Evolutionary conservation across 1,284 basidiomycete species (phyloP).

Genomic region (Cutaneotrichosporon sp.): DNA sequence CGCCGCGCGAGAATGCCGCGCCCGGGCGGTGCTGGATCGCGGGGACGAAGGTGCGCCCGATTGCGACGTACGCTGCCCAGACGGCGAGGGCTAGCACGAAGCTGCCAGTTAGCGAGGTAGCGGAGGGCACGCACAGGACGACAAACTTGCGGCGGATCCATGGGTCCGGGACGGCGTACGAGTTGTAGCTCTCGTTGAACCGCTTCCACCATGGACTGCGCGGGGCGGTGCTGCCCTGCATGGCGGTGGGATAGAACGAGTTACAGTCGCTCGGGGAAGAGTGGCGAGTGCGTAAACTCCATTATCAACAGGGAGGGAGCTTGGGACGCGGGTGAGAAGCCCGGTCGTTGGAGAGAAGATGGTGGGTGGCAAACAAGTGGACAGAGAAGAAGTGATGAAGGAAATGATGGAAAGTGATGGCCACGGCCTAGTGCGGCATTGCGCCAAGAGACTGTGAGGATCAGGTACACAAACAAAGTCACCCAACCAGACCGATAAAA

Average conservation of each 20-base stretch:
- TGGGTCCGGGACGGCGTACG: conserved; percentile 8
- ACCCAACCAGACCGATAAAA: background rate
- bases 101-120: conserved; percentile 19
- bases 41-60: conserved; percentile 65
- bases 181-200: background rate
- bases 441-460: too few relatives aligned
- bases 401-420: too few relatives aligned
- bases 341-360: too few relatives aligned
- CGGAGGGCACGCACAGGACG: conserved; percentile 27
- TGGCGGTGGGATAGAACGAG: background rate
- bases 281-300: background rate
- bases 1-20: conserved; percentile 56
- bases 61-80: conserved; percentile 66
- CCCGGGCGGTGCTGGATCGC: conserved; percentile 59
- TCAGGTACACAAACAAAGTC: too few relatives aligned
- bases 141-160: conserved; percentile 38
- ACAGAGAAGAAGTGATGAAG: too few relatives aligned
- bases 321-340: background rate
- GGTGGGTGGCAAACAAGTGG: too few relatives aligned
- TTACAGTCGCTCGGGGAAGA: background rate
- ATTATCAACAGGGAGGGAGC: background rate
- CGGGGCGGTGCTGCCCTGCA: background rate
- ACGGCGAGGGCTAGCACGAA: conserved; percentile 37
- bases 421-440: too few relatives aligned
- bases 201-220: background rate